Conservation (phyloP, 805 yeast species). For the Saccharomyces mikatae region DNA sequence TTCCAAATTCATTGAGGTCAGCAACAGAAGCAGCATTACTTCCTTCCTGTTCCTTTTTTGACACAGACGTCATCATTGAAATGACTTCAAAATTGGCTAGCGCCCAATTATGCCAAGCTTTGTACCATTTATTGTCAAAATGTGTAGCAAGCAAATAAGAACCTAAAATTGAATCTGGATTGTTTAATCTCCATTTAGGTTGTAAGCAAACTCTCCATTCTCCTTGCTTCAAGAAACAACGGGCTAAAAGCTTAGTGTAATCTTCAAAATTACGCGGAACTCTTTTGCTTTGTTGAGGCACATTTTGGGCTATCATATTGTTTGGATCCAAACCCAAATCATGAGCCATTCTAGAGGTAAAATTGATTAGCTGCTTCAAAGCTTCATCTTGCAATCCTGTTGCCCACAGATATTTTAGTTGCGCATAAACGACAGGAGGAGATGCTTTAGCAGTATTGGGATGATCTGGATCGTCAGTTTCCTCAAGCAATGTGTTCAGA, state of each 20-base stretch:
- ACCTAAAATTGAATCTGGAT: conserved; percentile 78
- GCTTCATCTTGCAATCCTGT: conserved; percentile 86
- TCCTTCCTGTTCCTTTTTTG: conserved; percentile 15
- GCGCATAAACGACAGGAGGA: conserved; percentile 96
- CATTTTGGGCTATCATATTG: conserved; percentile 77
- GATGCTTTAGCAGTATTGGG: conserved; percentile 71
- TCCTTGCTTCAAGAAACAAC: conserved; percentile 95
- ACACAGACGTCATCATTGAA: conserved; percentile 42
- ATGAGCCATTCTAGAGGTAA: conserved; percentile 82
- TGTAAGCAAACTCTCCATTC: conserved; percentile 92
- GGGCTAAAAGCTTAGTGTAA: conserved; percentile 76
- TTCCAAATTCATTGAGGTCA: conserved; percentile 11
- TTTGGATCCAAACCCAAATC: conserved; percentile 82
- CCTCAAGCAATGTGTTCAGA: conserved; percentile 68
- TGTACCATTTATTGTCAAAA: conserved; percentile 88
- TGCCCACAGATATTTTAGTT: conserved; percentile 94
- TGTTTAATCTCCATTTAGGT: conserved; percentile 69
- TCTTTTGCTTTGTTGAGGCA: conserved; percentile 48
- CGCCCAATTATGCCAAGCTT: conserved; percentile 99
- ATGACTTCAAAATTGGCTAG: conserved; percentile 94
- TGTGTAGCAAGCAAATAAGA: conserved; percentile 91
- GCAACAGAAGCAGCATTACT: conserved; percentile 6
- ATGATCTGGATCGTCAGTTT: conserved; percentile 48
- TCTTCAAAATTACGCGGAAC: conserved; percentile 64
- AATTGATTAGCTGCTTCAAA: conserved; percentile 73